These are phyloP conservation scores for Crassisporium funariophilum DNA, from an alignment of 768 basidiomycete species.

Conservation along the genomic window DNA sequence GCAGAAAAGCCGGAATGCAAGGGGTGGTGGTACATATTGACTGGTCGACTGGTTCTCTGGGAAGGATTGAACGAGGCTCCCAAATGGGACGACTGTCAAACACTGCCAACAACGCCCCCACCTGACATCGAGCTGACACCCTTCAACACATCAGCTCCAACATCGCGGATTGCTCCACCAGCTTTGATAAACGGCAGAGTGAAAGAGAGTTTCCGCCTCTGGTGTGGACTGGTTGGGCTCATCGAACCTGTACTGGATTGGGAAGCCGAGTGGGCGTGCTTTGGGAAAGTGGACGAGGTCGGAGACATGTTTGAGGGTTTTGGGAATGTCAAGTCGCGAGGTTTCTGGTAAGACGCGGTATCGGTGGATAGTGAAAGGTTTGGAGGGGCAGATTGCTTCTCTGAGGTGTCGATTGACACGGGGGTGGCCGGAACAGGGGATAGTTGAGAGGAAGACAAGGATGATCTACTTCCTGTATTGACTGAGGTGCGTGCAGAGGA, in stretches of 20 bases:
- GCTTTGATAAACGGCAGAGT: constrained; percentile 32
- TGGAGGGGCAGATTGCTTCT: neutral
- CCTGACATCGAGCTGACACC: constrained; percentile 41
- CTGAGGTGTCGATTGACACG: neutral
- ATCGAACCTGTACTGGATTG: too few species aligned
- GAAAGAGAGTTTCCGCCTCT: constrained; percentile 29
- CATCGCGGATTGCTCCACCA: constrained; percentile 25
- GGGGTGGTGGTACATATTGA: too few species aligned
- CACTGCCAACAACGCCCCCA: constrained; percentile 9
- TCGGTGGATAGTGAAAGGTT: neutral
- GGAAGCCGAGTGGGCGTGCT: neutral
- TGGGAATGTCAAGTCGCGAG: neutral
- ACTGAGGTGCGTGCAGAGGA: neutral
- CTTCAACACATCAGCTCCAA: constrained; percentile 40
- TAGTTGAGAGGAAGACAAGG: too few species aligned
- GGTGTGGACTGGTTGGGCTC: constrained; percentile 3
- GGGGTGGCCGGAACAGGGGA: too few species aligned
- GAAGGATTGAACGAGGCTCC: too few species aligned
- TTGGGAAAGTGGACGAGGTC: neutral
- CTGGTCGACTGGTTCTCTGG: too few species aligned
- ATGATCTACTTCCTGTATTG: too few species aligned
- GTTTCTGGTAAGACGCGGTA: neutral
- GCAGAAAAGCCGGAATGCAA: too few species aligned
- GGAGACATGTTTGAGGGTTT: neutral
- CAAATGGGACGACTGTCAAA: too few species aligned